Conservation (phyloP, 2,329 filamentous ascomycete genomes). For the Ustilaginoidea virens region DNA sequence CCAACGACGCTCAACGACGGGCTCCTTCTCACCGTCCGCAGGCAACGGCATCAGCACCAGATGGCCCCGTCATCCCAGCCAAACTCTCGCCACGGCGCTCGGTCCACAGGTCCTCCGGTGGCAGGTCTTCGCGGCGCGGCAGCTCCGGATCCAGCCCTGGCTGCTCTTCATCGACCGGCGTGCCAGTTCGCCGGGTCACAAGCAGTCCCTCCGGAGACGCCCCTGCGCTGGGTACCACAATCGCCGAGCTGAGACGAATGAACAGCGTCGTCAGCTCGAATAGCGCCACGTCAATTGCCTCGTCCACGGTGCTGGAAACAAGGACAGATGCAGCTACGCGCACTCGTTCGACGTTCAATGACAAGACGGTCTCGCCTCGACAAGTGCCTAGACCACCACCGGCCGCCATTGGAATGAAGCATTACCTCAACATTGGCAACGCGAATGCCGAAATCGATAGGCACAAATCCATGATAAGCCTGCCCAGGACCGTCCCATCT, state of each 20-base stretch:
- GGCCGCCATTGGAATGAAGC: conserved; percentile 22
- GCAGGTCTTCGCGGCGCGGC: conserved; percentile 8
- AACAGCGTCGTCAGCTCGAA: conserved; percentile 35
- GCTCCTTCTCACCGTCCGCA: conserved; percentile 17
- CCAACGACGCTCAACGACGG: conserved; percentile 9
- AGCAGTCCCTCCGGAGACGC: conserved; percentile 7
- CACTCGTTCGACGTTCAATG: conserved; percentile 24
- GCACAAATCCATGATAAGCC: conserved; percentile 7
- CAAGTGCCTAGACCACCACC: conserved; percentile 14
- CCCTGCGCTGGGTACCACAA: conserved; percentile 22
- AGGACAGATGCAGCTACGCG: conserved; percentile 17
- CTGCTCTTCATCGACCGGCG: conserved; percentile 11
- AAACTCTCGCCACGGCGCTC: conserved; percentile 13
- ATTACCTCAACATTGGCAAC: conserved; percentile 31
- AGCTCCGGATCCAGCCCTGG: conserved; percentile 13
- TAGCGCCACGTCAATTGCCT: conserved; percentile 23
- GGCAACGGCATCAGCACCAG: conserved; percentile 11
- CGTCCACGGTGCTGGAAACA: conserved; percentile 7
- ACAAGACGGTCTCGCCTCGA: conserved; percentile 20
- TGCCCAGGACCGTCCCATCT: conserved; percentile 6
- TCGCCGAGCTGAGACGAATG: conserved; percentile 40
- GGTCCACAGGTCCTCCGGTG: conserved; percentile 7
- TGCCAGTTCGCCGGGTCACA: conserved; percentile 9
- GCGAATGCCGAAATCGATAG: conserved; percentile 5
- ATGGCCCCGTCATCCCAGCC: conserved; percentile 12